Evolutionary conservation across 2,329 filamentous ascomycete genomes (phyloP).

Genomic region (Trichoderma harzianum): DNA sequence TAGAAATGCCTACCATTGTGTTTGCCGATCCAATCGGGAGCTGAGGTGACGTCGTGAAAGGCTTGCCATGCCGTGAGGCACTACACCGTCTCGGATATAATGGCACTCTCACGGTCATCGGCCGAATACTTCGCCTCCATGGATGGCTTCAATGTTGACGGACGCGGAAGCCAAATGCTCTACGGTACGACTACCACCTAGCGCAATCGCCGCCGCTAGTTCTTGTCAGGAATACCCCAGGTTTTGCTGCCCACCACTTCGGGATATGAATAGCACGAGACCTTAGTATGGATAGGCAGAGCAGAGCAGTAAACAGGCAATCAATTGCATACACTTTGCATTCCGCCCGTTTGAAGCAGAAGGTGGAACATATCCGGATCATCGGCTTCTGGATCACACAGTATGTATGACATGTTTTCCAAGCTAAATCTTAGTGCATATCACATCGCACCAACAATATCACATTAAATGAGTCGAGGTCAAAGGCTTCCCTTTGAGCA

Average conservation of each 20-base stretch:
- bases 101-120: neutral
- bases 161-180: neutral
- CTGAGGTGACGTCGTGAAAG: slow-evolving; percentile 2
- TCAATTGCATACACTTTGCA: neutral
- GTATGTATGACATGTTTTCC: neutral
- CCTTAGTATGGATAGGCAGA: neutral
- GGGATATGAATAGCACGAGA: slow-evolving; percentile 5
- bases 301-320: neutral
- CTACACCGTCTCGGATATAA: neutral
- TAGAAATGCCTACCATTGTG: neutral
- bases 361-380: neutral
- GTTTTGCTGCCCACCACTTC: slow-evolving; percentile 3
- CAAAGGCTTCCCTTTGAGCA: neutral
- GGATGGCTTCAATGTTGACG: neutral
- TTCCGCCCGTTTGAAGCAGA: neutral
- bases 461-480: neutral
- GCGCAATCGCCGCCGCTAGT: neutral
- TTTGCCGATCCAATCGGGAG: slow-evolving; percentile 7
- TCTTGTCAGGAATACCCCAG: neutral
- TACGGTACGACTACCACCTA: neutral
- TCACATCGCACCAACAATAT: neutral
- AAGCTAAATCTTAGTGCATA: neutral
- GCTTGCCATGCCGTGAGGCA: neutral
- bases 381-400: slow-evolving; percentile 4
- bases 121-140: neutral